Conservation (phyloP, 2,329 filamentous ascomycete genomes). For the Arthrocladium fulminans region DNA sequence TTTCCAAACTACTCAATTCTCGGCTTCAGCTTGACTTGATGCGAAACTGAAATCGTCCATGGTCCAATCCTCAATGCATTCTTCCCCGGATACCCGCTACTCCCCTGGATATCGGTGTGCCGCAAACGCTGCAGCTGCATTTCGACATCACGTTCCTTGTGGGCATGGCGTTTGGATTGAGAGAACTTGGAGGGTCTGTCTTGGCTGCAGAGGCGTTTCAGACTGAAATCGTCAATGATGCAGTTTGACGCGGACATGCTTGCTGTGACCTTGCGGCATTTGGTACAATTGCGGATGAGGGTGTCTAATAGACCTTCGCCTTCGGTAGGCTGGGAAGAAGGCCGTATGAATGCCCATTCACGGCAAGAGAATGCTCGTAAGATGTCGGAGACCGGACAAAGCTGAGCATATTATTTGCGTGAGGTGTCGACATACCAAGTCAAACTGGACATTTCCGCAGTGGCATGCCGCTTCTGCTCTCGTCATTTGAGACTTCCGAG, state of each 20-base stretch:
- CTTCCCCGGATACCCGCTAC: slow-evolving; percentile 36
- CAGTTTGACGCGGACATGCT: slow-evolving; percentile 57
- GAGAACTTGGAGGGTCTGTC: slow-evolving; percentile 42
- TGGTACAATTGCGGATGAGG: slow-evolving; percentile 53
- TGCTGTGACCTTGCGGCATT: slow-evolving; percentile 55
- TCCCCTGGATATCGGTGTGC: slow-evolving; percentile 51
- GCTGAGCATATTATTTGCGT: neutral
- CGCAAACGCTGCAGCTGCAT: slow-evolving; percentile 52
- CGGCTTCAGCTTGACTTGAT: slow-evolving; percentile 50
- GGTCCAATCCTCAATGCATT: slow-evolving; percentile 50
- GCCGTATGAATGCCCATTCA: neutral
- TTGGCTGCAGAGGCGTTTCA: slow-evolving; percentile 44
- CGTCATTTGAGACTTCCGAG: slow-evolving; percentile 34
- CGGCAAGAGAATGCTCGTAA: no score
- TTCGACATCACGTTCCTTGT: slow-evolving; percentile 50
- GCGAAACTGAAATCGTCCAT: slow-evolving; percentile 53
- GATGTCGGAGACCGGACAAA: neutral
- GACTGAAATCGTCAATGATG: slow-evolving; percentile 36
- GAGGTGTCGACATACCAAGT: slow-evolving; percentile 37
- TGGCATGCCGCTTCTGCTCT: slow-evolving; percentile 51
- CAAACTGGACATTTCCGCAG: slow-evolving; percentile 48
- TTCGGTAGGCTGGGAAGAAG: slow-evolving; percentile 34
- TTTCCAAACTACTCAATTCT: slow-evolving; percentile 43
- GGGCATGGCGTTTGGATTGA: slow-evolving; percentile 41
- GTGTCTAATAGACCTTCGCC: slow-evolving; percentile 39